Percentiles rank a stretch among this genome's conserved stretches.
Evolutionary conservation across 179 eudicot genomes (phyloP).

Genomic region (Gypsophila paniculata): DNA sequence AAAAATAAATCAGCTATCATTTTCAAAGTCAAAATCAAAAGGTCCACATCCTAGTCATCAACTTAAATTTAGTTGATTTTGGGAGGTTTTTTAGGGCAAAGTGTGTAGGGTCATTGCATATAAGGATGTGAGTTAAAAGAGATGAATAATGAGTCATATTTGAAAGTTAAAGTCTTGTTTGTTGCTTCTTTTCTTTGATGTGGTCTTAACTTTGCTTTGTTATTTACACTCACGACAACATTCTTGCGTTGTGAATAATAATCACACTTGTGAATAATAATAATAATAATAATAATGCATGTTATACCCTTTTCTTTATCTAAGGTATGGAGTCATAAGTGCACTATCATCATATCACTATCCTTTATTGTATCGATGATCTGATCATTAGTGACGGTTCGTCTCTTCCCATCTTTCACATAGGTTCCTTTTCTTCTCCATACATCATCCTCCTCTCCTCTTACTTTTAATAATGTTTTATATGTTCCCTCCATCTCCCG

Average conservation of each 20-base stretch:
- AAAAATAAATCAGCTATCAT: neutral
- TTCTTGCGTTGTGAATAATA: neutral
- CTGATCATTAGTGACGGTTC: neutral
- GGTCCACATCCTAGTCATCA: slow-evolving; percentile 15
- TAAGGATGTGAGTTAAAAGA: slow-evolving; percentile 6
- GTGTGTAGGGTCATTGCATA: slow-evolving; percentile 11
- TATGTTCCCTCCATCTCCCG: neutral
- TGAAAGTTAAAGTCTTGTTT: slow-evolving; percentile 3
- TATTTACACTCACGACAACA: neutral
- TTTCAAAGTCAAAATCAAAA: slow-evolving; percentile 3
- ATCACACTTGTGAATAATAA: too few species aligned
- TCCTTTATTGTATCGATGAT: neutral
- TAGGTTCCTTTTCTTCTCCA: neutral
- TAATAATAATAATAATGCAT: too few species aligned
- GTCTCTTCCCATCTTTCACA: neutral
- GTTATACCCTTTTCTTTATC: neutral
- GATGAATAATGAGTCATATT: neutral
- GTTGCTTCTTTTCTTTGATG: neutral
- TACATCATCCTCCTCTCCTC: neutral
- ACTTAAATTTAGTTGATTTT: neutral
- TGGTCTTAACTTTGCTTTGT: neutral
- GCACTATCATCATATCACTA: too few species aligned
- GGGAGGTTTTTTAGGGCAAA: neutral
- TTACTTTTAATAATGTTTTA: neutral
- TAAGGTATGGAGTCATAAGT: too few species aligned